Base-by-base conservation (phyloP, 169 alveolate species). In the Plasmodium malariae region DNA sequence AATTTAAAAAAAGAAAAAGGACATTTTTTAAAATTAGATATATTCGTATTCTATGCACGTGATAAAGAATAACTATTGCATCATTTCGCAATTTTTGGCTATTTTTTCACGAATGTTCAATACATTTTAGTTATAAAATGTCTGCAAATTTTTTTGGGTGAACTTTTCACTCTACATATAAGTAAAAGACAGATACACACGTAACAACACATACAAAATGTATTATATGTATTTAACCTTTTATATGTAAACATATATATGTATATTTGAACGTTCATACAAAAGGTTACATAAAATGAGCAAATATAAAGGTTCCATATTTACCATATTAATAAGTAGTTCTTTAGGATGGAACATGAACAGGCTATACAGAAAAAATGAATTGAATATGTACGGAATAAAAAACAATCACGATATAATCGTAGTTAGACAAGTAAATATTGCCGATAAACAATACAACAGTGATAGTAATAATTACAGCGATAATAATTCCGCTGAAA, bases 311-410 rank as follows among this genome's bases (percentile, higher is more conserved):
- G 48, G 71, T 17, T 65, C 89, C 65, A 51, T 78, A 62, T 68
- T 78, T 21, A 60, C 73, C 9, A 45, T 43, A 28, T 54, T 78
- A 55, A 24, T 62, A 78, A 63, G 89, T 28, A 63, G 70, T 4
- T 28, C 76, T 6, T 3, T 78, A 9, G 89, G 89, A 69, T 78
- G 89, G 89, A 78, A 63, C 55, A 43, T 78, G 76, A 78, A 78
- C 67, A 43, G 55, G 37, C 37, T 78, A 45, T 78, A 62, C 63
- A 34, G 76, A 21, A 48, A 78, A 49, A 78, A 78, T 69, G 76
- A 78, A 26, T 78, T 78, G 71, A 62, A 36, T n/a, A 19, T 45
- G 2, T 36, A 63, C 17, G 89, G 89, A 28, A 32, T 63, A 28
- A 78, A 24, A 54, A 28, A 78, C 9, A n/a, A 78, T 55, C 76